Evolutionary conservation across 257 asterid species (phyloP), one percentile per base, ranked within the genome.

Genomic region (Solanum appendiculatum): DNA sequence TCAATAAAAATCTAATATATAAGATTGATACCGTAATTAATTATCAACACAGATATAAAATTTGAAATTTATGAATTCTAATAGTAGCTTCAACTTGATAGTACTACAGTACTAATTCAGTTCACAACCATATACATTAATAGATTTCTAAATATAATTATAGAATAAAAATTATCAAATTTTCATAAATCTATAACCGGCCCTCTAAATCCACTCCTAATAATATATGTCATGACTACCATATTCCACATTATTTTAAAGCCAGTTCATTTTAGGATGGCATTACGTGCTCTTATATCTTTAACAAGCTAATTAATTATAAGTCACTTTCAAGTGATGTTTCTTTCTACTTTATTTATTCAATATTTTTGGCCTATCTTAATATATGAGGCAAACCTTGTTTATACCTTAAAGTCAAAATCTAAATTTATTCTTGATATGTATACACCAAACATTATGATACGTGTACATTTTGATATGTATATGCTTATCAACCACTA

Each of bases 11-110:
- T 4, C 21, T 31, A 66, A 27, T 68, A 3, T 14, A 31, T 66
- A 63, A 18, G n/a, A 51, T 18, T 51, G 60, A 5, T 51, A 21
- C 13, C 3, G 5, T 8, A 56, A 56, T 6, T 2, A n/a, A n/a
- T n/a, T 60, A 11, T 10, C 3, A 11, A 68, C 12, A 0, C 0
- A 16, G 0, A 31, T 69, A 31, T 15, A 31, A 31, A 2, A 31
- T 68, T 31, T 69, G 3, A 70, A 70, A 11, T 34, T 70, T 18
- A 34, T 29, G 5, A 31, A 7, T 70, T 70, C 7, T 3, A 16
- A 20, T 20, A 18, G 20, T 4, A 5, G 8, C 0, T 1, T 70
- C 15, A 34, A 70, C 1, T 3, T 54, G 7, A 20, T 1, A 1
- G 14, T 16, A 34, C 1, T 0, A 70, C 1, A 9, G 5, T 20